Base-by-base conservation (phyloP, 2,329 filamentous ascomycete species). In the Cladosporium colombiae region DNA sequence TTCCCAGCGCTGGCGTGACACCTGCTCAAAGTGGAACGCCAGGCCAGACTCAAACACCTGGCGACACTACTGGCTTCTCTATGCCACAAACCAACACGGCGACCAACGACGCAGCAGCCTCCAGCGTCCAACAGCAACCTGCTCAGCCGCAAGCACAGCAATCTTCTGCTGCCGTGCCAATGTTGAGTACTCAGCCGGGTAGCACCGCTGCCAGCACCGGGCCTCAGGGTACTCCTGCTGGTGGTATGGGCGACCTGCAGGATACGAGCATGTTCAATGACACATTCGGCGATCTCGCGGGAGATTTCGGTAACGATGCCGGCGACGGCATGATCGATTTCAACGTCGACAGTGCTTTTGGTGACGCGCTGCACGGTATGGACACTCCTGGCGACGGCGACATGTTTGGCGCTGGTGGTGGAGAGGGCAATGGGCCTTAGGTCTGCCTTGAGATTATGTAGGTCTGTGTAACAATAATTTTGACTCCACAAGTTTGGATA, bases 321-420 rank as follows among this genome's bases (percentile, higher is more conserved):
- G 85, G 81, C 25, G 85, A 86, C 23, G 77, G 74, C 7, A 66
- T 80, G 61, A 75, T 76, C 21, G 82, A 83, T 64, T 77, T 76
- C 59, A 75, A 70, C 4, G 73, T 92, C 56, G 90, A 93, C 73
- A 92, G 89, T 40, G 91, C 91, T 1, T 95, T 95, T 79, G 91
- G 91, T 2, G 91, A 95, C 71, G 91, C 91, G 0, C 92, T 94
- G 78, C 90, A 93, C 69, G 82, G 81, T 18, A 82, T 83, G 56
- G 82, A 84, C 68, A 63, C 61, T 13, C 61, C 61, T 53, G 63
- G 57, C 7, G 63, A 52, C 18, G 56, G 53, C 3, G 63, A 65
- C 33, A 65, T 65, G 63, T 65, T 65, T 13, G 65, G 53, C 23
- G n/a, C 64, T 57, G 65, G 66, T 18, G 67, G 58, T 31, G 52